Base-by-base conservation (phyloP, 306 rosid species). In the Datisca glomerata region DNA sequence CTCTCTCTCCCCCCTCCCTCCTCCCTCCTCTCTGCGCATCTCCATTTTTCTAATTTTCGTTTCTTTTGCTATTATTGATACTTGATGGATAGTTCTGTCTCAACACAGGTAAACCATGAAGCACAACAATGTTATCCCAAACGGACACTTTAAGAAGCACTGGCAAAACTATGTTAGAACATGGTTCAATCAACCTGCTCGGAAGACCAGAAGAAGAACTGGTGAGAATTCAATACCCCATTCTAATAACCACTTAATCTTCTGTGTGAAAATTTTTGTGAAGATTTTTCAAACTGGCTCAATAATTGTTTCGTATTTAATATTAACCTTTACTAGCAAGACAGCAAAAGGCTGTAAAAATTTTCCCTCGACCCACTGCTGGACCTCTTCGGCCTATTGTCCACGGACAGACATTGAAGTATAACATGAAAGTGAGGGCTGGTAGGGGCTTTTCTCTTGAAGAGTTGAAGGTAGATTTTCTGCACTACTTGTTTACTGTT, bases 311-410 rank as follows among this genome's bases (percentile, higher is more conserved):
- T 25, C 20, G 0, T 45, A 0, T 44, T 33, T 18, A n/a, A n/a
- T n/a, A n/a, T n/a, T n/a, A 12, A 10, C 12, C 15, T 1, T 45
- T 14, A 35, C 29, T 65, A 74, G 81, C 77, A 45, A 67, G 77
- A 6, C 81, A 69, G 36, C 56, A 59, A n/a, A 74, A 74, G 52
- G 77, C 77, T 21, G 77, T 74, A 32, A 69, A 73, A n/a, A n/a
- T n/a, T n/a, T n/a, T n/a, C n/a, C n/a, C n/a, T n/a, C n/a, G n/a
- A n/a, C n/a, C n/a, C n/a, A 69, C 76, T 4, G 55, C 73, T 20
- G 77, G 77, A 42, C 65, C 76, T 3, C 74, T 74, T 4, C 65
- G 81, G 2, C 81, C 81, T 3, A 32, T 69, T 38, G 81, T 74
- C 1, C 81, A 62, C 31, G 81, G 73, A n/a, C n/a, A n/a, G n/a